Evolutionary conservation across 495 filamentous ascomycete species (phyloP).

Genomic region (Penicillium nucicola): DNA sequence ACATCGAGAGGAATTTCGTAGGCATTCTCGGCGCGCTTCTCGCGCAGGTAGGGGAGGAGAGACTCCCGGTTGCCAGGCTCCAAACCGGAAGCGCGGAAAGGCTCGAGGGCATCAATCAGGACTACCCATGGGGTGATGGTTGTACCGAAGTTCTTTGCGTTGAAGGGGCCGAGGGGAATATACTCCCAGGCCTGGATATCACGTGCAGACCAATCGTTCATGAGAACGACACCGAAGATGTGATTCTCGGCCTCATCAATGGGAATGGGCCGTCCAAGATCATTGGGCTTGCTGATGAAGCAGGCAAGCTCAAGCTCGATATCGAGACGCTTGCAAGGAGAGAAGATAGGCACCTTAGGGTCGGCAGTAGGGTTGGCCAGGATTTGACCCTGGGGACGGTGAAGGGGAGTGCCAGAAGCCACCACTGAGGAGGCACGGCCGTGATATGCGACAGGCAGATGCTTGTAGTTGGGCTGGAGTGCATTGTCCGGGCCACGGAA

Average conservation of each 20-base stretch:
- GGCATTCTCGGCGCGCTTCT: conserved; percentile 57
- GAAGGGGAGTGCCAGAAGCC: conserved; percentile 70
- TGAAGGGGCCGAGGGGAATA: conserved; percentile 81
- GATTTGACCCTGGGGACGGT: conserved; percentile 81
- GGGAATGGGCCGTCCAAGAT: conserved; percentile 59
- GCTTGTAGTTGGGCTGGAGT: conserved; percentile 85
- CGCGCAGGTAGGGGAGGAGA: conserved; percentile 67
- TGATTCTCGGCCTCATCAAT: conserved; percentile 69
- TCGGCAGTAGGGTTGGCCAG: conserved; percentile 60
- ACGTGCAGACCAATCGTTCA: conserved; percentile 94
- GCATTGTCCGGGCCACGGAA: conserved; percentile 82
- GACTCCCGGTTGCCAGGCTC: conserved; percentile 56
- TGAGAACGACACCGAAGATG: conserved; percentile 82
- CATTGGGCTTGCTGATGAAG: conserved; percentile 68
- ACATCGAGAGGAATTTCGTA: conserved; percentile 77
- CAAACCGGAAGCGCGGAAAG: conserved; percentile 57
- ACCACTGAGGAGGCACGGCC: conserved; percentile 78
- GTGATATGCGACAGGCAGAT: conserved; percentile 88
- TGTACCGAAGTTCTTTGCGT: conserved; percentile 90
- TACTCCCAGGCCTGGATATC: conserved; percentile 95
- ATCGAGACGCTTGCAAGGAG: conserved; percentile 66
- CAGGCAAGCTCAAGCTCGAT: conserved; percentile 86
- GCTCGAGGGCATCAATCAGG: conserved; percentile 75
- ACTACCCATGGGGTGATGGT: conserved; percentile 89
- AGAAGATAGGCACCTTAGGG: conserved; percentile 59